phyloP scores from a whole-genome alignment of 2,329 filamentous ascomycete genomes.

The Pseudopithomyces chartarum region DNA sequence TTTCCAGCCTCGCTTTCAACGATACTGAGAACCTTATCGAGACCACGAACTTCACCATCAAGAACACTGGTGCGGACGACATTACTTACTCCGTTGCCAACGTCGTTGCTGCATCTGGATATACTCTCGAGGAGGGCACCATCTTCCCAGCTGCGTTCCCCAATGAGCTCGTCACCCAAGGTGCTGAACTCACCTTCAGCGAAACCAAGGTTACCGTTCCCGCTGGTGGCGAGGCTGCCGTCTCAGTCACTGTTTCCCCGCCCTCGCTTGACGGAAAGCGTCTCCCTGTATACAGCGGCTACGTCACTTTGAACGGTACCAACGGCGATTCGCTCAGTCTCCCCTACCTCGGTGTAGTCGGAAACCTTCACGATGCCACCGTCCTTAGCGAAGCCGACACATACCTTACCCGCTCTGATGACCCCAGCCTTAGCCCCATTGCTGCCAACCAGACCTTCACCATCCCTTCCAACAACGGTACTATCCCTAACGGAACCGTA shows the following conservation, averaged over 20 bases:
- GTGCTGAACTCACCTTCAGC: slow-evolving; percentile 24
- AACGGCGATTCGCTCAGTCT: slow-evolving; percentile 10
- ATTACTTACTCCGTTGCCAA: slow-evolving; percentile 11
- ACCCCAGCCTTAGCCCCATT: not conserved
- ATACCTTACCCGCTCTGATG: slow-evolving; percentile 4
- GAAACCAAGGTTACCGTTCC: slow-evolving; percentile 23
- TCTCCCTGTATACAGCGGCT: slow-evolving; percentile 18
- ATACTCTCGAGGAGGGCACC: slow-evolving; percentile 14
- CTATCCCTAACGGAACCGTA: slow-evolving; percentile 6
- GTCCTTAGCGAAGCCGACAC: slow-evolving; percentile 4
- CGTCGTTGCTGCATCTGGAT: slow-evolving; percentile 11
- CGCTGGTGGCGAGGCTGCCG: slow-evolving; percentile 12
- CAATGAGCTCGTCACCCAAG: slow-evolving; percentile 2
- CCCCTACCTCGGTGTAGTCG: slow-evolving; percentile 15
- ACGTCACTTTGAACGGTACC: slow-evolving; percentile 9
- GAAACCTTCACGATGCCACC: slow-evolving; percentile 9
- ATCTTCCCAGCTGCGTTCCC: slow-evolving; percentile 16
- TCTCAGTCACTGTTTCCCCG: slow-evolving; percentile 17
- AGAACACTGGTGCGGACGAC: slow-evolving; percentile 11
- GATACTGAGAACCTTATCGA: slow-evolving; percentile 23
- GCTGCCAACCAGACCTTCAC: slow-evolving; percentile 4
- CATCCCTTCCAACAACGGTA: not conserved
- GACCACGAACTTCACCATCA: slow-evolving; percentile 21
- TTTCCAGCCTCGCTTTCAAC: slow-evolving; percentile 17
- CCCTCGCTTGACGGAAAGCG: slow-evolving; percentile 15